Evolutionary conservation across 2,329 filamentous ascomycete species (phyloP).

Genomic region (Alternaria rosae): DNA sequence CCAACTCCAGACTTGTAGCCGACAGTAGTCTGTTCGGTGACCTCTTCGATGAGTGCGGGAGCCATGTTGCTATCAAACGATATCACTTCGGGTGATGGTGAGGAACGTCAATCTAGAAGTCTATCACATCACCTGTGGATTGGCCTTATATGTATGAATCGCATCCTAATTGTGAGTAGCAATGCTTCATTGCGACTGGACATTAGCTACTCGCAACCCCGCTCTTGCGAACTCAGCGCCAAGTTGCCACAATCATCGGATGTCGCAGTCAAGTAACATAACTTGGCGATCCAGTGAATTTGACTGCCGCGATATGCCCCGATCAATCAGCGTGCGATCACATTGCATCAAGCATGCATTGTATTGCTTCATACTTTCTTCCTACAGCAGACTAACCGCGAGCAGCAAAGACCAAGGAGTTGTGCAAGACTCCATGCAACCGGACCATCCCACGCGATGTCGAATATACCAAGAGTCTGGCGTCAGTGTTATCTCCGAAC

Average conservation of each 20-base stretch:
- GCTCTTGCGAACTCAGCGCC: conserved; percentile 36
- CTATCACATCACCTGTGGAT: neutral
- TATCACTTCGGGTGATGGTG: neutral
- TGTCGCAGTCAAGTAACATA: conserved; percentile 5
- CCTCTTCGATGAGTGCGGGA: conserved; percentile 53
- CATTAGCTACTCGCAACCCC: conserved; percentile 12
- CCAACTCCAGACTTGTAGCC: conserved; percentile 45
- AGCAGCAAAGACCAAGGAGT: neutral
- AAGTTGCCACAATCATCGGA: conserved; percentile 30
- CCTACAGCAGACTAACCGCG: conserved; percentile 17
- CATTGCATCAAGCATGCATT: conserved; percentile 42
- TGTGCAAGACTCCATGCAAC: conserved; percentile 12
- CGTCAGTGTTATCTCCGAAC: conserved; percentile 14
- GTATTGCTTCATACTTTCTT: conserved; percentile 37
- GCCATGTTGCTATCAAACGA: conserved; percentile 45
- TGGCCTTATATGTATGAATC: conserved; percentile 23
- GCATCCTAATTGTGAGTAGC: conserved; percentile 4
- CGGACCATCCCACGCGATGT: conserved; percentile 5
- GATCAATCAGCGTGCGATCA: conserved; percentile 27
- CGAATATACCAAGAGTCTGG: conserved; percentile 7
- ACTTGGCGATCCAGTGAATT: conserved; percentile 7
- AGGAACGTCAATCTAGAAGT: neutral
- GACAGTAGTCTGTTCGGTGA: conserved; percentile 29
- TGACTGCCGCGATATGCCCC: conserved; percentile 19
- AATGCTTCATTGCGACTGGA: neutral